Evolutionary conservation across 129 eudicot species (phyloP), one percentile per base, ranked within the genome.

Genomic region (Heracleum sosnowskyi): DNA sequence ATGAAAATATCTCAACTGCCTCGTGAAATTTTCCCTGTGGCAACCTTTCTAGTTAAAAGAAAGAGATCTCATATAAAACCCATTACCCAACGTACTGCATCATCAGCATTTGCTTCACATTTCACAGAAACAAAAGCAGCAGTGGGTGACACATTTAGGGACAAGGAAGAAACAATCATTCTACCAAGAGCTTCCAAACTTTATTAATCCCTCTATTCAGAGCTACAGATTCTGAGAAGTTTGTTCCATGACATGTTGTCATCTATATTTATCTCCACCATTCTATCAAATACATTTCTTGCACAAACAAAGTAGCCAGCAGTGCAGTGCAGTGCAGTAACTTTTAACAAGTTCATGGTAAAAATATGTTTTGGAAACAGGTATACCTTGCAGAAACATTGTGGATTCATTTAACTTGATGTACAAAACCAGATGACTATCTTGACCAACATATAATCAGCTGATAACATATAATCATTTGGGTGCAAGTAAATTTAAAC

Each of bases 161-260:
- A 37, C 47, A 85, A 71, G 41, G 90, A 85, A 47, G 86, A 88
- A 79, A 84, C 84, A 44, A 92, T 75, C 96, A 92, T 88, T 86
- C 85, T 87, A 76, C 86, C n/a, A 1, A 92, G 88, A 80, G 79
- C 53, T 79, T 90, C 82, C 75, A 69, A 16, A 76, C 86, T 87
- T 55, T 75, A 41, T 84, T 82, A 24, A 60, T 75, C 46, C 45
- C 37, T 28, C 31, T 77, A 82, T 76, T 70, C 80, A 82, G 84
- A 51, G 85, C 83, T 40, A 92, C 71, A 86, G 40, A 37, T 3
- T 55, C 86, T 51, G 45, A 92, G 78, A 37, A 92, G 46, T 80
- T 81, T 83, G 84, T 90, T 90, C 93, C 96, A 92, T 11, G 97
- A 86, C 53, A 51, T 22, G 71, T 26, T 74, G 81, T 87, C 86